Base-by-base conservation (phyloP, 176 grass and related monocot species). In the Triticum urartu region DNA sequence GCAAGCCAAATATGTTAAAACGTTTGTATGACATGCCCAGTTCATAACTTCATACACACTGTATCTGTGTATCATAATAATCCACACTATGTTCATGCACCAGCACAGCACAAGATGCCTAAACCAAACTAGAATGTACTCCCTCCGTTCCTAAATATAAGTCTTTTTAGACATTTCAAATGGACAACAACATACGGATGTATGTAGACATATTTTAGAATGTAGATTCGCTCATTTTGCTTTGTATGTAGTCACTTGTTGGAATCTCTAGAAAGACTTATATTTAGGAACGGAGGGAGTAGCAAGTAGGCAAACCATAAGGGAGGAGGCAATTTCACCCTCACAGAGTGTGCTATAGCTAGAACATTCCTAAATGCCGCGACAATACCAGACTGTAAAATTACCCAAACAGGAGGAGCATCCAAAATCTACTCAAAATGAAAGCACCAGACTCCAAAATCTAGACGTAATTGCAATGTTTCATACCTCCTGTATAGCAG, bases 401-500 rank as follows among this genome's bases (percentile, higher is more conserved):
- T 26, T 24, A 24, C 1, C 20, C 43, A 48, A 39, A 32, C 59
- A 4, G 60, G 38, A 13, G 24, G 7, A 5, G 6, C 18, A 25
- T 25, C 40, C 13, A 70, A 78, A 78, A 69, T 62, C 9, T 64
- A 1, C 12, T 56, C 54, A 34, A 4, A 25, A 58, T 11, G 40
- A 64, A 26, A 76, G 69, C 50, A 68, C 24, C 13, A 33, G 77
- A 72, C 73, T 40, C 17, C 38, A 89, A 35, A 92, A 89, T 80
- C 14, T 48, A 79, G 54, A 39, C 43, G 43, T 11, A 24, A 9
- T 30, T 20, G 35, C 33, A 8, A 38, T 8, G 47, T 36, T 28
- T 15, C 67, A 24, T 3, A 98, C 95, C 95, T 95, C 75, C 94
- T 83, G 61, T 98, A 98, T 11, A 89, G 88, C 20, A 98, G 86